These are phyloP conservation scores for Yamadazyma trypodendri DNA, from an alignment of 1,139 yeast genomes.

Conservation along the genomic window DNA sequence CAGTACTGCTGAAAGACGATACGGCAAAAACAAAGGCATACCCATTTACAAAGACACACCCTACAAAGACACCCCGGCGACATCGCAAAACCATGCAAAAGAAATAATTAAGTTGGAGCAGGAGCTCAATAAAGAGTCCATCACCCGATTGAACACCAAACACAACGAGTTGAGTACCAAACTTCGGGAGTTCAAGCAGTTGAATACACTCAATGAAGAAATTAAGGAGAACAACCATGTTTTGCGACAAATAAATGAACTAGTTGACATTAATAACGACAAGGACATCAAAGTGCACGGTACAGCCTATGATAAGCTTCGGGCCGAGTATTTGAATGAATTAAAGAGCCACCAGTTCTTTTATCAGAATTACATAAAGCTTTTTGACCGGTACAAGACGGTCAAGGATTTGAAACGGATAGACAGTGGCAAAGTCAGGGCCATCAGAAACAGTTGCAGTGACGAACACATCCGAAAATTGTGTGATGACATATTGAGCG, in stretches of 20 bases:
- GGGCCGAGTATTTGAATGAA: constrained; percentile 32
- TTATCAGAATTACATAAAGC: constrained; percentile 37
- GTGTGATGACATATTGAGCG: constrained; percentile 26
- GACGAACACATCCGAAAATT: constrained; percentile 22
- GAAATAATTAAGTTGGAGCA: constrained; percentile 16
- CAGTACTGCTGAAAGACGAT: background rate
- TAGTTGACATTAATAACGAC: constrained; percentile 20
- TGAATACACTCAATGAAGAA: constrained; percentile 14
- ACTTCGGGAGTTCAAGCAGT: constrained; percentile 11
- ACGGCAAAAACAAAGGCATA: background rate
- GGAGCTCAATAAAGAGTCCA: constrained; percentile 18
- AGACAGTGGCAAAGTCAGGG: constrained; percentile 17
- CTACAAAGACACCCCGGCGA: no score
- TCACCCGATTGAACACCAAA: constrained; percentile 10
- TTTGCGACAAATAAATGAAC: constrained; percentile 21
- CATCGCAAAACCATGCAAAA: constrained; percentile 3
- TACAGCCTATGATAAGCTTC: constrained; percentile 25
- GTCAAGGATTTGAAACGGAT: constrained; percentile 9
- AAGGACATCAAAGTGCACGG: constrained; percentile 6
- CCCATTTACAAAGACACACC: constrained; percentile 4
- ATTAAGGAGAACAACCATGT: constrained; percentile 22
- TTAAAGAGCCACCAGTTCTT: constrained; percentile 28
- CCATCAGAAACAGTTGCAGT: constrained; percentile 23
- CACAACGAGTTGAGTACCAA: constrained; percentile 8
- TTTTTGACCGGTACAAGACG: constrained; percentile 39